Percentiles rank a stretch among this genome's conserved stretches.
Conservation (phyloP, 805 yeast genomes). For the Saccharomycopsis sp. region DNA sequence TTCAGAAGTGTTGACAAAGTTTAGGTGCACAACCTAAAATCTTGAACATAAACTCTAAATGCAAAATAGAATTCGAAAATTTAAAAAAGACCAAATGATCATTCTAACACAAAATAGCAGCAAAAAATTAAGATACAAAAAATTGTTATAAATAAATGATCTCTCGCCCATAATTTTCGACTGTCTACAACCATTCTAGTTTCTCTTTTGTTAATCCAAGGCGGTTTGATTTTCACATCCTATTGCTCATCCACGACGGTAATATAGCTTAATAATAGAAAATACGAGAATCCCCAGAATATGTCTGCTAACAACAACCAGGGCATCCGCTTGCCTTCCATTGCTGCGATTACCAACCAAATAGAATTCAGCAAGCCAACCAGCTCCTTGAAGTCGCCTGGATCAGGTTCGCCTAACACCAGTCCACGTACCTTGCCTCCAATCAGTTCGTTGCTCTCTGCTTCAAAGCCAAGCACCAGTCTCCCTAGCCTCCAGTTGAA, state of each 20-base stretch:
- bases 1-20: not conserved
- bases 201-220: not conserved
- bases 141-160: not conserved
- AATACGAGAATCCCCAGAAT: too few species aligned
- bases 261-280: too few species aligned
- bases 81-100: not conserved
- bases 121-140: not conserved
- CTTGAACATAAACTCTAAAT: too few species aligned
- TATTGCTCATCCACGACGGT: too few species aligned
- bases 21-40: not conserved
- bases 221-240: not conserved
- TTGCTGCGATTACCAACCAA: conserved; percentile 12
- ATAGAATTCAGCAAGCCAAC: conserved; percentile 7
- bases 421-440: conserved; percentile 13
- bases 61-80: too few species aligned
- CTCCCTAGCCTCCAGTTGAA: not conserved
- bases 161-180: not conserved
- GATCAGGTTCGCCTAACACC: conserved; percentile 1
- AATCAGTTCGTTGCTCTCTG: conserved; percentile 7
- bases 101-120: not conserved
- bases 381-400: not conserved
- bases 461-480: not conserved
- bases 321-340: conserved; percentile 17
- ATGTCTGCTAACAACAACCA: not conserved
- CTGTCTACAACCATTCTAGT: not conserved